phyloP scores from a whole-genome alignment of 768 basidiomycete species.

The Leccinellum rugosiceps region DNA sequence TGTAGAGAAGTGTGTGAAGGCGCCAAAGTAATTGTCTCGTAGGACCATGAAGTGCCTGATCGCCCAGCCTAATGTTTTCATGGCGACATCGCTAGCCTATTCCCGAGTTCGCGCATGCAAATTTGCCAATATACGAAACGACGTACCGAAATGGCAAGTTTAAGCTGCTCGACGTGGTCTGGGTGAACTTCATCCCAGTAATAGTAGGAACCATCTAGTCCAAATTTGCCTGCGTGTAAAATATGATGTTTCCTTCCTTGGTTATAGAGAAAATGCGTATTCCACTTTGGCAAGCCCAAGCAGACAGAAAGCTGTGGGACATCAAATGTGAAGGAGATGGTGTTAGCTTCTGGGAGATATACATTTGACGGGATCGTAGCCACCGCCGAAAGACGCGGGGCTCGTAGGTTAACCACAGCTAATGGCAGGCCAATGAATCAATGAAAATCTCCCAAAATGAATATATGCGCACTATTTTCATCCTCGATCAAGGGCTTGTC shows the following conservation, averaged over 20 bases:
- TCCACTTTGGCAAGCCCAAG: conserved; percentile 85
- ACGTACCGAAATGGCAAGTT: conserved; percentile 58
- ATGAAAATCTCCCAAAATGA: neutral
- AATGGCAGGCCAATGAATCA: conserved; percentile 1
- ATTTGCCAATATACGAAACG: neutral
- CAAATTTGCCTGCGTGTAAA: conserved; percentile 54
- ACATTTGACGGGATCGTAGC: conserved; percentile 63
- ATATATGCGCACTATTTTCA: conserved; percentile 67
- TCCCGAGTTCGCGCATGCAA: conserved; percentile 1
- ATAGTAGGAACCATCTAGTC: conserved; percentile 66
- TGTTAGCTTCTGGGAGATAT: conserved; percentile 69
- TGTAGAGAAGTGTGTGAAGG: conserved; percentile 91
- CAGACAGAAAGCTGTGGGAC: conserved; percentile 53
- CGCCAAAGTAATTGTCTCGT: conserved; percentile 91
- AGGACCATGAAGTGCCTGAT: conserved; percentile 85
- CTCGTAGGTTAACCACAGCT: conserved; percentile 75
- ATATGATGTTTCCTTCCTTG: conserved; percentile 59
- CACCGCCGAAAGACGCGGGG: conserved; percentile 48
- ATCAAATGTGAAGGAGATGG: conserved; percentile 61
- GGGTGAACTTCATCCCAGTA: conserved; percentile 66
- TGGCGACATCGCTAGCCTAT: conserved; percentile 52
- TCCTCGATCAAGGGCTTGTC: conserved; percentile 78
- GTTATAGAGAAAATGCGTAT: conserved; percentile 72
- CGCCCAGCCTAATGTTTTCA: conserved; percentile 82
- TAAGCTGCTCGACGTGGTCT: conserved; percentile 77